Evolutionary conservation across 805 yeast genomes (phyloP).

Genomic region (Ogataea dorogensis): DNA sequence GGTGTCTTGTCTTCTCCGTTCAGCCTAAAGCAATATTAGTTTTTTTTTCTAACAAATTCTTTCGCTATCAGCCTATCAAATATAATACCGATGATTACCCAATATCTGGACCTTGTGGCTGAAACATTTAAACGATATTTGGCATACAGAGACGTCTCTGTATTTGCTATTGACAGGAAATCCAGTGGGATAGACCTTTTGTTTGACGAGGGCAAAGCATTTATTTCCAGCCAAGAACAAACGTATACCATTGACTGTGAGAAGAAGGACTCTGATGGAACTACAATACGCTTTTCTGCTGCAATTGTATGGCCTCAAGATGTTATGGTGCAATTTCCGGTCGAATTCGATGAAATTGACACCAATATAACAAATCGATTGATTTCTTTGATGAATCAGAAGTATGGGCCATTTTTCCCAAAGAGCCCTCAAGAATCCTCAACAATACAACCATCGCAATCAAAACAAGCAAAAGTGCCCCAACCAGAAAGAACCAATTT

Average conservation of each 20-base stretch:
- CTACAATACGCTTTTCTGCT: not conserved
- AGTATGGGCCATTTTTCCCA: constrained; percentile 6
- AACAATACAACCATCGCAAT: too few species aligned
- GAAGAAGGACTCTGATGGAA: constrained; percentile 2
- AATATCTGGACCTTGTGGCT: constrained; percentile 3
- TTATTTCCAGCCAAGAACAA: not conserved
- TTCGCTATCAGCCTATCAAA: constrained; percentile 7
- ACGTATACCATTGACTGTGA: not conserved
- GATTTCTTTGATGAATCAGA: not conserved
- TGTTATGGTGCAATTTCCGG: constrained; percentile 2
- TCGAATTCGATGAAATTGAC: constrained; percentile 1
- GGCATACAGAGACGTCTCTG: not conserved
- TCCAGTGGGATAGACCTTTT: not conserved
- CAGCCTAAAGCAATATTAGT: constrained; percentile 10
- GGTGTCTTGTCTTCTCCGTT: constrained; percentile 1
- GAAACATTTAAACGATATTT: constrained; percentile 2
- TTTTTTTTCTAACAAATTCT: constrained; percentile 10
- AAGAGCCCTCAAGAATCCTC: too few species aligned
- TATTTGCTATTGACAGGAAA: constrained; percentile 4
- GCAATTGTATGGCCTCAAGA: constrained; percentile 3
- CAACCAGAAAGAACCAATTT: not conserved
- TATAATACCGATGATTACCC: not conserved
- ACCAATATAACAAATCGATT: not conserved
- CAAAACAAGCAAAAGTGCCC: not conserved
- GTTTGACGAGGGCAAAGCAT: constrained; percentile 8